phyloP scores from a whole-genome alignment of 2,329 filamentous ascomycete species.

The Pseudogymnoascus verrucosus region DNA sequence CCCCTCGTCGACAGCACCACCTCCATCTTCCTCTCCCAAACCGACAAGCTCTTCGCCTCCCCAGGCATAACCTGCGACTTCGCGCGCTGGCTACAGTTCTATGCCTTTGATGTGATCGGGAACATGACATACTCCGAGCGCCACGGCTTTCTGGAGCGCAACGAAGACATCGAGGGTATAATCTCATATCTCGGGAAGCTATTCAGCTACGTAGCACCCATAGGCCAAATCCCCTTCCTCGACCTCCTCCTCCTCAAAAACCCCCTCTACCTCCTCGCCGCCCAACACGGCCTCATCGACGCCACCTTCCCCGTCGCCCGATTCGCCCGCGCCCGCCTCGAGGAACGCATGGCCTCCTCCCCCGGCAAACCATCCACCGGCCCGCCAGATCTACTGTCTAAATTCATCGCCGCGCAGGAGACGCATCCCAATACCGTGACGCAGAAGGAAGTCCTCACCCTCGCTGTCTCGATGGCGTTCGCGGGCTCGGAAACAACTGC shows the following conservation, averaged over 20 bases:
- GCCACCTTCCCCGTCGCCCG: conserved; percentile 63
- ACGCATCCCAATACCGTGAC: conserved; percentile 65
- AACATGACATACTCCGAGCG: conserved; percentile 70
- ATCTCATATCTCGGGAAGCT: conserved; percentile 55
- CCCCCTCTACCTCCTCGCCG: conserved; percentile 59
- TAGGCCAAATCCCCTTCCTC: conserved; percentile 67
- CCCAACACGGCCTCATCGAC: conserved; percentile 59
- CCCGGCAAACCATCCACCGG: conserved; percentile 27
- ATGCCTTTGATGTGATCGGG: conserved; percentile 75
- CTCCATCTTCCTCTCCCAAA: conserved; percentile 59
- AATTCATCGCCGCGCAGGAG: conserved; percentile 62
- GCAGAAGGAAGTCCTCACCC: conserved; percentile 59
- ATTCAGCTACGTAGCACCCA: conserved; percentile 63
- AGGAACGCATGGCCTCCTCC: conserved; percentile 39
- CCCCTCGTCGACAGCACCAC: conserved; percentile 71
- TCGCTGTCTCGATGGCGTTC: conserved; percentile 64
- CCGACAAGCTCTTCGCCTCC: conserved; percentile 44
- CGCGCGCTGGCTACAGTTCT: conserved; percentile 68
- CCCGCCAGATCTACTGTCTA: conserved; percentile 54
- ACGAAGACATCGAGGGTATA: conserved; percentile 69
- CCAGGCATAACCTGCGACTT: conserved; percentile 47
- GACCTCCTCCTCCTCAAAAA: conserved; percentile 68
- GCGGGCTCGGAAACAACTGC: conserved; percentile 76
- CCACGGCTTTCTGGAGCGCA: conserved; percentile 66
- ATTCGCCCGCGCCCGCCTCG: conserved; percentile 63